Conservation (phyloP, 140 eudicot species). For the Flaveria floridana region DNA sequence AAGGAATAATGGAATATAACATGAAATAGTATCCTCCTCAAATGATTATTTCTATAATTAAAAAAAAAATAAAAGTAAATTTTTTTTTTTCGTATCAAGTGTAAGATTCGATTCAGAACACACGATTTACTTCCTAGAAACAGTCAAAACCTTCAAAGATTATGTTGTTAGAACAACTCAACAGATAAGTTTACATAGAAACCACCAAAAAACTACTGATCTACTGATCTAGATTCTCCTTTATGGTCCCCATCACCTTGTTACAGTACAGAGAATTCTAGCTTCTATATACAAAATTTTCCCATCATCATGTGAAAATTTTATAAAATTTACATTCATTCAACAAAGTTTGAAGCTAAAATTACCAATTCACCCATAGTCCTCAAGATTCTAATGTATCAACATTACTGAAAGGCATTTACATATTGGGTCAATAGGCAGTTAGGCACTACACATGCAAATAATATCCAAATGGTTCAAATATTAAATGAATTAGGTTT, state of each 20-base stretch:
- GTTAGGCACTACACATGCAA: background rate
- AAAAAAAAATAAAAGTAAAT: background rate
- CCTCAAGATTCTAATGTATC: background rate
- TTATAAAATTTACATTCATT: background rate
- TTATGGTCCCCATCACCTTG: conserved; percentile 23
- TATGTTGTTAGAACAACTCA: conserved; percentile 4
- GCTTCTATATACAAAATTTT: conserved; percentile 8
- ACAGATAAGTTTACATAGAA: conserved; percentile 17
- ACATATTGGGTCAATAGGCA: background rate
- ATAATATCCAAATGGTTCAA: background rate
- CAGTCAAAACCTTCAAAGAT: conserved; percentile 26
- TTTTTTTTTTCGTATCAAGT: background rate
- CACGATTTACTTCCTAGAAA: conserved; percentile 21
- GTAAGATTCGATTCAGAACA: conserved; percentile 15
- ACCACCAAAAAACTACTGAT: conserved; percentile 15
- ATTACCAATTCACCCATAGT: background rate
- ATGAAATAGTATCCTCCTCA: background rate
- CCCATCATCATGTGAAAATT: background rate
- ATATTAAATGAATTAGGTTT: background rate
- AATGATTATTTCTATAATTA: background rate
- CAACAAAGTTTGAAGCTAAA: background rate
- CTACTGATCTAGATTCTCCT: conserved; percentile 22
- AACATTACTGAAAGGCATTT: background rate
- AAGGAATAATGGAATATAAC: background rate
- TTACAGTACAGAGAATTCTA: conserved; percentile 16